phyloP scores from a whole-genome alignment of 495 filamentous ascomycete species.

The Aspergillus hancockii region DNA sequence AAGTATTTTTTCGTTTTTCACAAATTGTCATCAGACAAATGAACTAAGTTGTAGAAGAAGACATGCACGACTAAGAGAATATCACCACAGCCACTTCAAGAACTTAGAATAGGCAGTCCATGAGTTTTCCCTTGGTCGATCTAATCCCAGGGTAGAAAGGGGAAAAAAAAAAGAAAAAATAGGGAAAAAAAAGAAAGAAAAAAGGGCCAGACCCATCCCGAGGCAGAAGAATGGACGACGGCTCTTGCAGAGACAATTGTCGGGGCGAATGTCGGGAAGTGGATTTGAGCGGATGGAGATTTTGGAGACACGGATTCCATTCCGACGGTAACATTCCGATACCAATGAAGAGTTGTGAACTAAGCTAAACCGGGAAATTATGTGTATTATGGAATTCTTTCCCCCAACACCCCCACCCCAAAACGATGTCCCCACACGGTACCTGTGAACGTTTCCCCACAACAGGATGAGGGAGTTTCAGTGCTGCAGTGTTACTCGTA shows the following conservation, averaged over 20 bases:
- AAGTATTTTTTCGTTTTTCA: not conserved
- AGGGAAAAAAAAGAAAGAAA: no score
- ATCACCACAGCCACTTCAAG: not conserved
- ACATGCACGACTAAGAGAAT: not conserved
- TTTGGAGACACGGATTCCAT: conserved; percentile 4
- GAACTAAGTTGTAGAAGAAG: not conserved
- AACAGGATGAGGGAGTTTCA: no score
- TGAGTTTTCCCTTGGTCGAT: conserved; percentile 7
- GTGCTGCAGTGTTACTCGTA: no score
- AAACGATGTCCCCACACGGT: conserved; percentile 1
- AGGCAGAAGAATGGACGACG: conserved; percentile 11
- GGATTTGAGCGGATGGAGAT: conserved; percentile 1
- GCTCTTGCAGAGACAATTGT: conserved; percentile 4
- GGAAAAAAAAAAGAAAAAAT: no score
- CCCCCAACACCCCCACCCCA: not conserved
- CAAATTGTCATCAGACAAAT: not conserved
- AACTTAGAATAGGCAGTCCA: not conserved
- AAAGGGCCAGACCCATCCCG: conserved; percentile 21
- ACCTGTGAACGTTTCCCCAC: conserved; percentile 3
- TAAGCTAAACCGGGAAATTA: not conserved
- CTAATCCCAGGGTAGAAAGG: conserved; percentile 12
- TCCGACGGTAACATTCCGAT: conserved; percentile 1
- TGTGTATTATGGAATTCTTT: no score
- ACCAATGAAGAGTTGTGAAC: not conserved
- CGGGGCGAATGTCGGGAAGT: conserved; percentile 27